A percentile compares a stretch with the other conserved stretches of the same genome.
Evolutionary conservation across 2,329 filamentous ascomycete genomes (phyloP).

Genomic region (Juglanconis oblonga): DNA sequence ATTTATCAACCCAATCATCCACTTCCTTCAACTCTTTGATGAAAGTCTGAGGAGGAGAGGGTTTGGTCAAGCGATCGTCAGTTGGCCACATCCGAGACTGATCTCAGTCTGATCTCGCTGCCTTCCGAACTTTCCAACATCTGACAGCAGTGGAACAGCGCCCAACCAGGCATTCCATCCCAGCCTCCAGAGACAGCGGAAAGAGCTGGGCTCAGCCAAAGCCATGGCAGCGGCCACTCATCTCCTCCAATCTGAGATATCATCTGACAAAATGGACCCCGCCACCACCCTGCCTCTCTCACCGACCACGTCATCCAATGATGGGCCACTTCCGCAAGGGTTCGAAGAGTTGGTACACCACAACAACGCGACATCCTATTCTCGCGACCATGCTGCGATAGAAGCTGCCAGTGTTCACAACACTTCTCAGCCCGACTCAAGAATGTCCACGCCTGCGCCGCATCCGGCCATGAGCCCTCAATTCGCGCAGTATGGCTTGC

Average conservation of each 20-base stretch:
- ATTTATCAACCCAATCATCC: conserved; percentile 13
- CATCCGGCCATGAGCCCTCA: conserved; percentile 24
- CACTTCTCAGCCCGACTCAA: conserved; percentile 34
- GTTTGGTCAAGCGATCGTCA: neutral
- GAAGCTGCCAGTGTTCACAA: conserved; percentile 26
- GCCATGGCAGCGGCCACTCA: conserved; percentile 15
- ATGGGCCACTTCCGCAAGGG: conserved; percentile 35
- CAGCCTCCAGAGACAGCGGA: neutral
- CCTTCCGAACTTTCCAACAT: conserved; percentile 1
- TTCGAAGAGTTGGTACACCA: conserved; percentile 43
- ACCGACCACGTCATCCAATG: conserved; percentile 39
- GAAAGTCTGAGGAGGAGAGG: conserved; percentile 6
- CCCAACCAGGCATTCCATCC: neutral
- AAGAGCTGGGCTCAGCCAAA: conserved; percentile 2
- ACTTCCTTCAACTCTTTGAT: conserved; percentile 9
- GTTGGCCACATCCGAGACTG: neutral
- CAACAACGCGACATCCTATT: conserved; percentile 33
- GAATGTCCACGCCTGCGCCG: conserved; percentile 37
- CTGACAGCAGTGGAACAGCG: conserved; percentile 4
- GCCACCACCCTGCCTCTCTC: conserved; percentile 37
- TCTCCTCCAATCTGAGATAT: conserved; percentile 11
- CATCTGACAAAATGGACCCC: conserved; percentile 33
- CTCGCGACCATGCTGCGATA: conserved; percentile 25
- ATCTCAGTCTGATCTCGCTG: neutral
- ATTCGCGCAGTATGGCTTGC: conserved; percentile 26